Percentiles rank a stretch among this genome's conserved stretches.
Conservation (phyloP, 306 rosid genomes). For the Oemleria cerasiformis region DNA sequence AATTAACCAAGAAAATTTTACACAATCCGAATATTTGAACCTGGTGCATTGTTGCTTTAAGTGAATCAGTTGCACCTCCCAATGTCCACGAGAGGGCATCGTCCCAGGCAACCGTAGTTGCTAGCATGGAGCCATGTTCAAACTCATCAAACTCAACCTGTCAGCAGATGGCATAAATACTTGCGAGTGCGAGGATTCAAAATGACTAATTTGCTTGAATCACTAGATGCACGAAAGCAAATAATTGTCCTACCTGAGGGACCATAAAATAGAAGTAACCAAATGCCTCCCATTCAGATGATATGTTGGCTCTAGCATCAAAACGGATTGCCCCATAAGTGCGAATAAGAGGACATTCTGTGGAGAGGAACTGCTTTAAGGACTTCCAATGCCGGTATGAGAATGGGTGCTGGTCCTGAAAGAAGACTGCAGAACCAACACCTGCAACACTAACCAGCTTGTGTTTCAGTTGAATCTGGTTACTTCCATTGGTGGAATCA, state of each 20-base stretch:
- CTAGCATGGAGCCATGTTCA: conserved; percentile 76
- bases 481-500: conserved; percentile 20
- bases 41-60: conserved; percentile 64
- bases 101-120: conserved; percentile 88
- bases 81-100: conserved; percentile 66
- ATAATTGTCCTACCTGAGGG: conserved; percentile 73
- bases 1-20: neutral
- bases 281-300: conserved; percentile 80
- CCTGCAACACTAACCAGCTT: conserved; percentile 72
- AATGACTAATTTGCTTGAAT: conserved; percentile 21
- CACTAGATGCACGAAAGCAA: conserved; percentile 23
- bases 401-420: conserved; percentile 55
- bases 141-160: conserved; percentile 96
- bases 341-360: conserved; percentile 74
- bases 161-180: conserved; percentile 58
- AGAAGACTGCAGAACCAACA: conserved; percentile 78
- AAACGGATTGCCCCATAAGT: conserved; percentile 93
- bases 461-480: neutral
- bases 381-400: conserved; percentile 72
- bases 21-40: conserved; percentile 29
- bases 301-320: conserved; percentile 56
- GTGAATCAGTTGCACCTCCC: conserved; percentile 56
- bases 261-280: conserved; percentile 88
- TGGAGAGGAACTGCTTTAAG: conserved; percentile 81
- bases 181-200: conserved; percentile 22